Base-by-base conservation (phyloP, 306 rosid species). In the Gastrolobium villosum region DNA sequence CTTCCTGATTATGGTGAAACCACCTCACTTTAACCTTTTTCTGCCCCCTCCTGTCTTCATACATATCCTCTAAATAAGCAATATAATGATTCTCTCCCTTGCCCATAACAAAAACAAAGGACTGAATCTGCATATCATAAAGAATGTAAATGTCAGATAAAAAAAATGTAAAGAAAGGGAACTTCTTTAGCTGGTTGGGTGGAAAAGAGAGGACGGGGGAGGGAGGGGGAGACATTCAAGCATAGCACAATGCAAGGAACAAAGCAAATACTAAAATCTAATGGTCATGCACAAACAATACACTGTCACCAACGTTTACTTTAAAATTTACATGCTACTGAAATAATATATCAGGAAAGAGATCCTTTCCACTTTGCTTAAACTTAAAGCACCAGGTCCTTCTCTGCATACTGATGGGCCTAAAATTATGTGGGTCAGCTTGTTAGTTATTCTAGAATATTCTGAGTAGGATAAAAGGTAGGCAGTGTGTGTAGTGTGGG, bases 51-150 rank as follows among this genome's bases (percentile, higher is more conserved):
- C 86, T 93, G 86, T 95, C 99, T 88, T 95, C 99, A 34, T 93
- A 95, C 99, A 95, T 93, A 81, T 95, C 99, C 79, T 95, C 99
- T 72, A 93, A 59, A 86, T 93, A 95, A 79, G 98, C 98, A 87
- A 95, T 72, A 66, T 93, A 93, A 71, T 88, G 98, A 75, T 88
- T 81, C 75, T 86, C 99, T 77, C 94, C 98, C 75, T 91, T 93
- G n/a, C 97, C 99, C 99, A 95, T 95, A 79, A 95, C 97, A 81
- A 89, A 91, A 54, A 95, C 94, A 76, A 95, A 95, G 62, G 99
- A 95, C 52, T 90, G 97, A 60, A 88, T 88, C 99, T 95, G 89
- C 75, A 79, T 7, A 82, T 45, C 79, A 86, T 79, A 59, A 86
- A 54, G 64, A 67, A 61, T 36, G 53, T 26, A 79, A 69, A 65